A percentile compares a stretch with the other conserved stretches of the same genome.
These are phyloP conservation scores for Monilinia aucupariae DNA, from an alignment of 2,329 filamentous ascomycete genomes.

Conservation along the genomic window DNA sequence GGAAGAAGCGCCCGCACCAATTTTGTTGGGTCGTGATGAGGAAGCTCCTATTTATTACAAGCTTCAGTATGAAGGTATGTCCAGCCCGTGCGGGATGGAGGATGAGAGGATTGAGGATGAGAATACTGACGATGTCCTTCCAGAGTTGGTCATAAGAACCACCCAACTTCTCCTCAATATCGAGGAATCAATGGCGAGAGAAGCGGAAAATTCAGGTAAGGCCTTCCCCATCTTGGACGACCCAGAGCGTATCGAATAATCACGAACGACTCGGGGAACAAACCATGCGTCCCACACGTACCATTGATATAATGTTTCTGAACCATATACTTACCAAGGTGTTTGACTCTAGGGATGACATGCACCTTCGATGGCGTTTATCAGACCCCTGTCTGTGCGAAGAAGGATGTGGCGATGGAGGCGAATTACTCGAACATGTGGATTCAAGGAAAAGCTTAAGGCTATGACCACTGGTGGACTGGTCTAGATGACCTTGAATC, in stretches of 20 bases:
- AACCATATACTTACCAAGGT: constrained; percentile 16
- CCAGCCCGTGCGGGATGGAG: background rate
- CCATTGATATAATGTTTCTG: background rate
- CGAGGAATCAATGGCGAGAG: constrained; percentile 58
- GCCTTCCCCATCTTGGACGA: constrained; percentile 36
- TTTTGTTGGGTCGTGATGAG: constrained; percentile 46
- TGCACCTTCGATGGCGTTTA: constrained; percentile 16
- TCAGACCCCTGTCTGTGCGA: background rate
- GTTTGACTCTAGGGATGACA: constrained; percentile 12
- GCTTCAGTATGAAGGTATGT: constrained; percentile 65
- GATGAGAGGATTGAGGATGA: background rate
- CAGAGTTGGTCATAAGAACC: constrained; percentile 63
- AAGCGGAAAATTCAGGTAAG: constrained; percentile 56
- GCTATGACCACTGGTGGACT: too few species aligned
- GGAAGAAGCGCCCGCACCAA: constrained; percentile 40
- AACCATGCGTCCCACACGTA: background rate
- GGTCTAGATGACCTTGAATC: too few species aligned
- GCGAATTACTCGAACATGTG: background rate
- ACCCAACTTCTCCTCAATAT: constrained; percentile 58
- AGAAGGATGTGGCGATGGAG: background rate
- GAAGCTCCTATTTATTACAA: constrained; percentile 64
- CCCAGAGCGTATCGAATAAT: background rate
- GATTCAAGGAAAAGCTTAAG: background rate
- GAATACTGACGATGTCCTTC: background rate
- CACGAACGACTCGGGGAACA: background rate